Evolutionary conservation across 2,329 filamentous ascomycete genomes (phyloP).

Genomic region (Magnaporthales sp.): DNA sequence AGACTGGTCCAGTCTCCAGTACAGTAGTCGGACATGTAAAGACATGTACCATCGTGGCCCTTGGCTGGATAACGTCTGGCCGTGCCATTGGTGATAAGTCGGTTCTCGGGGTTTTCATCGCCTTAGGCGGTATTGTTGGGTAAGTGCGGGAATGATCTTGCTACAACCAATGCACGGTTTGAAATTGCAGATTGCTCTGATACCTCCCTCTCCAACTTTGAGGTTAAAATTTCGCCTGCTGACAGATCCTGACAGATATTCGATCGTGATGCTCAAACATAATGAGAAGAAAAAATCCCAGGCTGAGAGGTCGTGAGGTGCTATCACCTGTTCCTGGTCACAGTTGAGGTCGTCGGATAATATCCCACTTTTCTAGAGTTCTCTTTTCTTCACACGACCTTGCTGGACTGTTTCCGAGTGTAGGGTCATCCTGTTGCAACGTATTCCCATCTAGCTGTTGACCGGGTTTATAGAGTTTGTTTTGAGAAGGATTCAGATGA

Average conservation of each 20-base stretch:
- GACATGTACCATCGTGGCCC: conserved; percentile 55
- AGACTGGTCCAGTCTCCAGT: conserved; percentile 54
- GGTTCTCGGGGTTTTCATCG: conserved; percentile 44
- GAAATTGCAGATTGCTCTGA: not conserved
- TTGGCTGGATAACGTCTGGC: conserved; percentile 51
- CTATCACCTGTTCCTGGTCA: not conserved
- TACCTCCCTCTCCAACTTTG: not conserved
- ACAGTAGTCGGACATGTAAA: conserved; percentile 60
- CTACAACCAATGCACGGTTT: not conserved
- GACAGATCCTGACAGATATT: conserved; percentile 15
- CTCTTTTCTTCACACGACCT: not conserved
- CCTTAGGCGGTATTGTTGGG: conserved; percentile 48
- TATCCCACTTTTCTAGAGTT: not conserved
- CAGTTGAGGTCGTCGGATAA: not conserved
- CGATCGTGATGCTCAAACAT: conserved; percentile 20
- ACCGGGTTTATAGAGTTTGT: not conserved
- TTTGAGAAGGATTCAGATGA: not conserved
- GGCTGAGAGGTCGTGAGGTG: conserved; percentile 1
- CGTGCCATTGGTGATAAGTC: conserved; percentile 47
- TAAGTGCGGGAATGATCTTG: conserved; percentile 25
- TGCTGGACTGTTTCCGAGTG: not conserved
- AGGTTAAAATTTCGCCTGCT: not conserved
- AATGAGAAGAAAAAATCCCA: conserved; percentile 11
- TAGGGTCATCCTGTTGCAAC: not conserved
- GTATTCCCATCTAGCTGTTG: not conserved